Conservation (phyloP, 1,284 basidiomycete genomes). For the Pisolithus thermaeus region DNA sequence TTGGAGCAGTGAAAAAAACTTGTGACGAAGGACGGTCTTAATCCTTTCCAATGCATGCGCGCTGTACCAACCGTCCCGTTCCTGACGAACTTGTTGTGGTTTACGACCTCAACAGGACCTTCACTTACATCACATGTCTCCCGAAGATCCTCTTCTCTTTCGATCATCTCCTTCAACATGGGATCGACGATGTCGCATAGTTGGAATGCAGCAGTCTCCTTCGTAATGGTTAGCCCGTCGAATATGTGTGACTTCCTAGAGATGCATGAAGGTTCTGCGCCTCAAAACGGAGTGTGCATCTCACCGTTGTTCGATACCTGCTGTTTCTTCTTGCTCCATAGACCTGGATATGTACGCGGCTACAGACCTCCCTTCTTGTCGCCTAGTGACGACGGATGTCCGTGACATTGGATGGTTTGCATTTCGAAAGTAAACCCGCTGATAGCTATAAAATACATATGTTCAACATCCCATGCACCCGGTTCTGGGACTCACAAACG, state of each 20-base stretch:
- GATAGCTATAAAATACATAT: conserved; percentile 49
- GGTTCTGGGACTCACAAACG: conserved; percentile 52
- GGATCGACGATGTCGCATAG: conserved; percentile 88
- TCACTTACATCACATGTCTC: conserved; percentile 66
- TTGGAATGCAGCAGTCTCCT: conserved; percentile 88
- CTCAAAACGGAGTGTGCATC: conserved; percentile 9
- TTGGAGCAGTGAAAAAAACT: conserved; percentile 80
- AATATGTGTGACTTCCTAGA: conserved; percentile 75
- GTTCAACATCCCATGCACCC: neutral
- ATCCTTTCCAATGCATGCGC: conserved; percentile 72
- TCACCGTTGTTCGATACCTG: conserved; percentile 37
- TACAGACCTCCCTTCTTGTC: conserved; percentile 48
- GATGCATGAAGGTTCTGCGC: neutral
- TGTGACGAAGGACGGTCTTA: conserved; percentile 78
- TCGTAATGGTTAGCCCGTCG: conserved; percentile 75
- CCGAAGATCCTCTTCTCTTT: conserved; percentile 60
- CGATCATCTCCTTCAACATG: conserved; percentile 74
- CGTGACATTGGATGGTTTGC: conserved; percentile 71
- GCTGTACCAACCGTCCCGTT: conserved; percentile 84
- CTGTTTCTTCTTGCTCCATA: conserved; percentile 35
- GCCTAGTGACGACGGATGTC: conserved; percentile 60
- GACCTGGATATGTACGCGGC: conserved; percentile 32
- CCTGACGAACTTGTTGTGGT: conserved; percentile 34
- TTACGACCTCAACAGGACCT: neutral
- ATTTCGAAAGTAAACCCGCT: conserved; percentile 80